phyloP scores from a whole-genome alignment of 1,284 basidiomycete genomes.

The Mycena sp. region DNA sequence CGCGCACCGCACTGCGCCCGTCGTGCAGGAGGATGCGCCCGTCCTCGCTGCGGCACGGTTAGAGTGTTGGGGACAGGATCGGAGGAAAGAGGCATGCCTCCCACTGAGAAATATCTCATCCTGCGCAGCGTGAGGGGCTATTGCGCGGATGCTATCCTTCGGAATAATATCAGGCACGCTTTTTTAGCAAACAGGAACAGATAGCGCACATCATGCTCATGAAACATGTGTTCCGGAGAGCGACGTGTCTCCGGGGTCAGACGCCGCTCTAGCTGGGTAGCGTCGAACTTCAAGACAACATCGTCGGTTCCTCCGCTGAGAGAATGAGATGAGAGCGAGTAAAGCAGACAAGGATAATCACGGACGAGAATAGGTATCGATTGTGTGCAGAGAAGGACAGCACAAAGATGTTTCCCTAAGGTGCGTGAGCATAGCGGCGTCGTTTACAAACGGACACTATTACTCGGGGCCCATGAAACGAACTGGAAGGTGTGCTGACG shows the following conservation, averaged over 20 bases:
- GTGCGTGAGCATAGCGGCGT: slow-evolving; percentile 11
- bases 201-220: slow-evolving; percentile 43
- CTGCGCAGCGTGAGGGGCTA: slow-evolving; percentile 69
- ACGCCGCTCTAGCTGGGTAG: slow-evolving; percentile 41
- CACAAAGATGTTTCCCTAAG: slow-evolving; percentile 72
- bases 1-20: slow-evolving; percentile 42
- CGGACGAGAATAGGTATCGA: slow-evolving; percentile 71
- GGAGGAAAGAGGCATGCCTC: slow-evolving; percentile 51
- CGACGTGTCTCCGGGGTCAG: slow-evolving; percentile 30
- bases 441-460: slow-evolving; percentile 51
- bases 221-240: slow-evolving; percentile 46
- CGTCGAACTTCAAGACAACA: slow-evolving; percentile 66
- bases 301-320: slow-evolving; percentile 73
- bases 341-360: slow-evolving; percentile 22
- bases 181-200: too few species aligned
- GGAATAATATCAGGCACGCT: slow-evolving; percentile 20
- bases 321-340: slow-evolving; percentile 2
- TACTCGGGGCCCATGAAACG: slow-evolving; percentile 53
- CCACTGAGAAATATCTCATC: slow-evolving; percentile 75
- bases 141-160: slow-evolving; percentile 69
- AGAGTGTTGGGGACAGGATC: background rate
- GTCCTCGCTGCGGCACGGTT: slow-evolving; percentile 64
- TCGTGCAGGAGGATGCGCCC: slow-evolving; percentile 73
- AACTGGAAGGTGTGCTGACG: slow-evolving; percentile 54
- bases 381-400: slow-evolving; percentile 74